Conservation (phyloP, 371 early-diverging fungal species). For the Mortierella sp. region DNA sequence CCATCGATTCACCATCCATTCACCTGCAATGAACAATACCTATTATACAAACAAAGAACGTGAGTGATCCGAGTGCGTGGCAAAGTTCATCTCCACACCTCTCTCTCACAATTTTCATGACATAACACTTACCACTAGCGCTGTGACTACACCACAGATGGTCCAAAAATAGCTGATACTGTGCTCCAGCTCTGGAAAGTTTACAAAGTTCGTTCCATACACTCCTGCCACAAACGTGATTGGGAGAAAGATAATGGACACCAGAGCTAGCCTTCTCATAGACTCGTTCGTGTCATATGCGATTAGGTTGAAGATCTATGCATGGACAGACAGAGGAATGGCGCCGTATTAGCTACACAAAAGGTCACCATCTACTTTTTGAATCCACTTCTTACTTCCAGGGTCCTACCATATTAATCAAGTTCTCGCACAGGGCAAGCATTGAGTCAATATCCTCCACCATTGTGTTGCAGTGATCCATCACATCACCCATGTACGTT, state of each 20-base stretch:
- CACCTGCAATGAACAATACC: conserved; percentile 14
- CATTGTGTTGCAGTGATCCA: conserved; percentile 56
- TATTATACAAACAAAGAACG: not conserved
- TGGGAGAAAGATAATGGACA: conserved; percentile 55
- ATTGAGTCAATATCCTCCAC: conserved; percentile 56
- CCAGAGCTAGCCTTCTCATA: conserved; percentile 48
- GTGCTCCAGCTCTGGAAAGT: conserved; percentile 52
- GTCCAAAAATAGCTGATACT: conserved; percentile 55
- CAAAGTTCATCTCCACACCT: too few species aligned
- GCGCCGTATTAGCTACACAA: too few species aligned
- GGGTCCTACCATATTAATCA: conserved; percentile 53
- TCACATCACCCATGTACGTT: conserved; percentile 56
- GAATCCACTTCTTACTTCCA: too few species aligned
- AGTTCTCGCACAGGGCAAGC: conserved; percentile 45
- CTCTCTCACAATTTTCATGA: too few species aligned
- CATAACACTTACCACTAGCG: conserved; percentile 26
- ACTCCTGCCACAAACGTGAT: conserved; percentile 58
- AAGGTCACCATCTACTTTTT: too few species aligned
- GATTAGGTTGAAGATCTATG: conserved; percentile 56
- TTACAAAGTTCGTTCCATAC: conserved; percentile 58
- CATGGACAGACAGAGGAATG: not conserved
- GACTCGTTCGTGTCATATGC: conserved; percentile 57
- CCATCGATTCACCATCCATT: conserved; percentile 23
- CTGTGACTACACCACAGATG: conserved; percentile 40
- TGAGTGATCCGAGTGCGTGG: too few species aligned